Evolutionary conservation across 345 rosid genomes (phyloP), one percentile per base, ranked within the genome.

Genomic region (Carallia brachiata): DNA sequence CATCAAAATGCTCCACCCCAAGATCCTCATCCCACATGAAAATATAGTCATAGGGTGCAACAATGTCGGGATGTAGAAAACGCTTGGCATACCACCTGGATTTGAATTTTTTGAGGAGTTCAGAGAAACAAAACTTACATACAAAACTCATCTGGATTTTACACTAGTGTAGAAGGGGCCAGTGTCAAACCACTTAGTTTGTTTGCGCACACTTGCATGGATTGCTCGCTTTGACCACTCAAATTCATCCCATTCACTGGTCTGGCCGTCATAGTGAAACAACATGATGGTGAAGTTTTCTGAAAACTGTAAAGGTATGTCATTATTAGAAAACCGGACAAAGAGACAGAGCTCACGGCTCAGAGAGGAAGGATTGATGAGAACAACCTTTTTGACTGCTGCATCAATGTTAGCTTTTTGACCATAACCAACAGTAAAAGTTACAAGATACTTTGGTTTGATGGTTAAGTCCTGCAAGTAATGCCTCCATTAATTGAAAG

Each of bases 11-110:
- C 57, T 92, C 96, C 65, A 92, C 78, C 15, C 99, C 98, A 62
- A 95, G 94, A 89, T 95, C 99, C 77, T 95, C 97, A 47, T 95
- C 99, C 99, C 97, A 95, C 48, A 95, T 73, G 66, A 95, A 95
- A 61, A 95, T 86, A 78, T 95, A 92, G 12, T 95, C 99, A 74
- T 90, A 95, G 8, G 92, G 77, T 7, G 94, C 85, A 70, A 92
- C 86, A 70, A 95, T 83, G 77, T 89, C 93, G 3, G 99, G 99
- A 78, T 92, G 99, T 66, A 95, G 86, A 84, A 95, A 92, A n/a
- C 99, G 89, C 77, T 95, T 95, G 12, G 94, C 94, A 54, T 85
- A 92, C 99, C 99, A 95, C 98, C 99, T 92, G 73, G 58, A 59
- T 61, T 0, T 40, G 61, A 73, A 69, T 50, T 67, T 67, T 32